phyloP scores from a whole-genome alignment of 169 alveolate genomes.

The Plasmodium adleri region DNA sequence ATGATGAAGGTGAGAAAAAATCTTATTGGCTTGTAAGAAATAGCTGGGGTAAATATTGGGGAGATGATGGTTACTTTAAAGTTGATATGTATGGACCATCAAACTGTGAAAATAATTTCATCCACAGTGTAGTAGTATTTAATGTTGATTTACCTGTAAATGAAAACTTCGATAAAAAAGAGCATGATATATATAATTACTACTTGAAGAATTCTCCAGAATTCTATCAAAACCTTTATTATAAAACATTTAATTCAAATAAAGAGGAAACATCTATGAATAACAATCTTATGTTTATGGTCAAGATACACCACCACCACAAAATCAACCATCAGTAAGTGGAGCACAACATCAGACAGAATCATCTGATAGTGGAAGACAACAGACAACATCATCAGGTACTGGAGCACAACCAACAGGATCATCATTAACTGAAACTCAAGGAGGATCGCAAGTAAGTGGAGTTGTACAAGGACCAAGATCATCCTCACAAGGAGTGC shows the following conservation, averaged over 20 bases:
- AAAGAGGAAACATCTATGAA: not conserved
- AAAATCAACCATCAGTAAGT: not conserved
- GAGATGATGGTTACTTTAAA: conserved; percentile 30
- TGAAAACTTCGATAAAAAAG: not conserved
- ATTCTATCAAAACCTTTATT: conserved; percentile 7
- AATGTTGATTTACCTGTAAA: not conserved
- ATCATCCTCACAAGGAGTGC: too few species aligned
- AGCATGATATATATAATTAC: not conserved
- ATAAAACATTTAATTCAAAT: not conserved
- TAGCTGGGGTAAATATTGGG: conserved; percentile 64
- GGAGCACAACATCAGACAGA: too few species aligned
- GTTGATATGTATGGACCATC: conserved; percentile 49
- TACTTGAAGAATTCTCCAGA: conserved; percentile 23
- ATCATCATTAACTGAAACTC: too few species aligned
- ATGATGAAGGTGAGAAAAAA: conserved; percentile 16
- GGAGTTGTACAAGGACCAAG: too few species aligned
- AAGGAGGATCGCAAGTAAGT: too few species aligned
- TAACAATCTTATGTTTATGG: not conserved
- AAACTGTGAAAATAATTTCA: conserved; percentile 5
- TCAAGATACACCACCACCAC: not conserved
- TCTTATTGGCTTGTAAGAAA: conserved; percentile 39
- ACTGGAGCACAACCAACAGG: too few species aligned
- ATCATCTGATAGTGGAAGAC: too few species aligned
- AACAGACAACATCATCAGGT: too few species aligned
- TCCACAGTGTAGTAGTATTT: conserved; percentile 8